phyloP scores from a whole-genome alignment of 2,329 filamentous ascomycete genomes.

The Anthostomella pinea region DNA sequence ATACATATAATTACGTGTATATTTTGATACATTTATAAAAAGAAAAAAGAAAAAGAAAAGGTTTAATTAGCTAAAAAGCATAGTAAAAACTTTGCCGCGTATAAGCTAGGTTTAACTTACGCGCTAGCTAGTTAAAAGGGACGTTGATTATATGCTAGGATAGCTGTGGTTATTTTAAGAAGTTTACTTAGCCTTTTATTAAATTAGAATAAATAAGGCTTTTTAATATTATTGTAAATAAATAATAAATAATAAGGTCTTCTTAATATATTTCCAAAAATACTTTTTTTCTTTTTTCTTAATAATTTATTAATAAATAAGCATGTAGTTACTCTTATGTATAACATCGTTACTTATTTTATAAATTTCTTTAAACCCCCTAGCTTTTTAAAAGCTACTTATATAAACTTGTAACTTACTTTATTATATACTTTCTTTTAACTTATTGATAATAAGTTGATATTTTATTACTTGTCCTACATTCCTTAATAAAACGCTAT shows the following conservation, averaged over 20 bases:
- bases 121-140: too few species aligned
- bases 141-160: too few species aligned
- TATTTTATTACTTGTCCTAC: slow-evolving; percentile 1
- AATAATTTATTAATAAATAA: slow-evolving; percentile 4
- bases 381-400: slow-evolving; percentile 1
- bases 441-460: background rate
- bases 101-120: slow-evolving; percentile 2
- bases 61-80: too few species aligned
- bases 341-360: background rate
- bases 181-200: background rate
- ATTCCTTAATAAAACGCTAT: slow-evolving; percentile 1
- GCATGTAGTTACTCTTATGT: background rate
- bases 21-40: too few species aligned
- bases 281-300: background rate
- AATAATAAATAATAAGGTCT: slow-evolving; percentile 3
- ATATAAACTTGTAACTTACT: slow-evolving; percentile 1
- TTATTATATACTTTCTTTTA: slow-evolving; percentile 2
- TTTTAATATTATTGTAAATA: background rate
- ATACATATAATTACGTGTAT: too few species aligned
- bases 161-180: slow-evolving; percentile 1
- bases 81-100: too few species aligned
- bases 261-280: slow-evolving; percentile 1
- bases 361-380: background rate
- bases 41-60: too few species aligned
- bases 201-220: too few species aligned